A percentile compares a stretch with the other conserved stretches of the same genome.
These are phyloP conservation scores for Ceratobasidium sp. DNA, from an alignment of 1,284 basidiomycete species.

Conservation along the genomic window DNA sequence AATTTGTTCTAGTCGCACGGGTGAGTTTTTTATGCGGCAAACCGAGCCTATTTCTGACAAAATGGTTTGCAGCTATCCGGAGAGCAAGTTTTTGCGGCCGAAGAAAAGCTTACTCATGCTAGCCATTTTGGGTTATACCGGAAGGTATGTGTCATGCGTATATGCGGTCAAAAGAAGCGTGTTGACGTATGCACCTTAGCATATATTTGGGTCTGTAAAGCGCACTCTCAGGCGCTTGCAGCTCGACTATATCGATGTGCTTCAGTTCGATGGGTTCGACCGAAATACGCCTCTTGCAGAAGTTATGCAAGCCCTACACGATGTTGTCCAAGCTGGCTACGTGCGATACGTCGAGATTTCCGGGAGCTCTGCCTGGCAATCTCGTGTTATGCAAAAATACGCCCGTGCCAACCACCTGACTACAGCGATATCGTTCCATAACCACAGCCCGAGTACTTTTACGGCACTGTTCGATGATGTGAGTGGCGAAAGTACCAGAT, in stretches of 20 bases:
- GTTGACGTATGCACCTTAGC: conserved; percentile 47
- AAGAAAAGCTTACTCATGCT: conserved; percentile 53
- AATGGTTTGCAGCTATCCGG: conserved; percentile 45
- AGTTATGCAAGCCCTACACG: conserved; percentile 31
- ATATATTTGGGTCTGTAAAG: conserved; percentile 41
- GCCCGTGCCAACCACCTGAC: conserved; percentile 26
- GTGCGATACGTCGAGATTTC: conserved; percentile 39
- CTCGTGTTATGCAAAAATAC: conserved; percentile 30
- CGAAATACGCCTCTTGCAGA: conserved; percentile 36
- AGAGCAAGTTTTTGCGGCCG: conserved; percentile 51
- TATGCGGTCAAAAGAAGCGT: conserved; percentile 48
- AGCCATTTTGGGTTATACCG: conserved; percentile 59
- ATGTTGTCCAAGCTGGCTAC: conserved; percentile 30
- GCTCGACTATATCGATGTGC: conserved; percentile 29
- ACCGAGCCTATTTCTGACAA: background rate
- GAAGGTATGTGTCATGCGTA: conserved; percentile 51
- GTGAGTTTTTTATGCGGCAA: conserved; percentile 51
- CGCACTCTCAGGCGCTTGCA: conserved; percentile 26
- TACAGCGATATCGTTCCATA: conserved; percentile 18
- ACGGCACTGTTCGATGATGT: conserved; percentile 2
- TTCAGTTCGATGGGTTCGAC: conserved; percentile 31
- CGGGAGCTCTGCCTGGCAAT: conserved; percentile 33
- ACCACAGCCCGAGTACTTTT: background rate
- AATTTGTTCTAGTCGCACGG: conserved; percentile 51
- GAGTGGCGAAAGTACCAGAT: background rate